Conservation (phyloP, 495 filamentous ascomycete genomes). For the Copromyces sp. region DNA sequence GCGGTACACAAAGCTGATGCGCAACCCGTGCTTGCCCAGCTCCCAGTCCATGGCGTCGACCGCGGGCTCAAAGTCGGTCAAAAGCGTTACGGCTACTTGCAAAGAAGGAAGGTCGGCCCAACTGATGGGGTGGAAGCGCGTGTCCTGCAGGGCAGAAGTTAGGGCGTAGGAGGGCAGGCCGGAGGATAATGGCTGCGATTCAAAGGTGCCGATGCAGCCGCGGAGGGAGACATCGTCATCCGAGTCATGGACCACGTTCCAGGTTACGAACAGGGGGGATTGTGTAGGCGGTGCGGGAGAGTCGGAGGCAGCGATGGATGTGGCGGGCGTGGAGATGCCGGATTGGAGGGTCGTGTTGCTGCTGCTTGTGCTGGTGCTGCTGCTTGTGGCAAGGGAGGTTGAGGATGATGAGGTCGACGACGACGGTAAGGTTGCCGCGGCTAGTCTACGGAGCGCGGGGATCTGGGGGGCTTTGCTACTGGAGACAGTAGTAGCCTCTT, state of each 20-base stretch:
- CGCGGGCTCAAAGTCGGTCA: constrained; percentile 67
- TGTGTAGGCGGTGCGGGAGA: constrained; percentile 16
- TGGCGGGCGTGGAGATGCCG: constrained; percentile 22
- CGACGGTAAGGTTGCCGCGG: constrained; percentile 22
- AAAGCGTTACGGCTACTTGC: constrained; percentile 60
- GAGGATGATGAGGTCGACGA: constrained; percentile 15
- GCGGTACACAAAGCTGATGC: constrained; percentile 62
- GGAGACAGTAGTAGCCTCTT: not conserved
- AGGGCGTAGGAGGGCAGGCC: constrained; percentile 76
- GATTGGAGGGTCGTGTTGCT: constrained; percentile 5
- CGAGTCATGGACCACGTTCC: constrained; percentile 57
- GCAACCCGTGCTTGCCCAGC: constrained; percentile 73
- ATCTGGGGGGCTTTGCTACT: constrained; percentile 2
- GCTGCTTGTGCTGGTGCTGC: constrained; percentile 17
- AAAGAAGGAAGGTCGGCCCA: constrained; percentile 56
- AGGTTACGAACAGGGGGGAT: constrained; percentile 84
- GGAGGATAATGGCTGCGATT: constrained; percentile 57
- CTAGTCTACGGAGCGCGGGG: constrained; percentile 5
- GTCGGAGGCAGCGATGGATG: constrained; percentile 24
- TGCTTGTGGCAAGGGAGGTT: constrained; percentile 5
- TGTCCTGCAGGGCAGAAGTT: constrained; percentile 83
- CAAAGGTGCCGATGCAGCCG: constrained; percentile 96
- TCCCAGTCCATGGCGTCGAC: constrained; percentile 73
- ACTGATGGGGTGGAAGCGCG: constrained; percentile 69
- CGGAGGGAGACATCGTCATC: constrained; percentile 56